These are phyloP conservation scores for Leccinum pachyderme DNA, from an alignment of 1,284 basidiomycete species.

Conservation along the genomic window DNA sequence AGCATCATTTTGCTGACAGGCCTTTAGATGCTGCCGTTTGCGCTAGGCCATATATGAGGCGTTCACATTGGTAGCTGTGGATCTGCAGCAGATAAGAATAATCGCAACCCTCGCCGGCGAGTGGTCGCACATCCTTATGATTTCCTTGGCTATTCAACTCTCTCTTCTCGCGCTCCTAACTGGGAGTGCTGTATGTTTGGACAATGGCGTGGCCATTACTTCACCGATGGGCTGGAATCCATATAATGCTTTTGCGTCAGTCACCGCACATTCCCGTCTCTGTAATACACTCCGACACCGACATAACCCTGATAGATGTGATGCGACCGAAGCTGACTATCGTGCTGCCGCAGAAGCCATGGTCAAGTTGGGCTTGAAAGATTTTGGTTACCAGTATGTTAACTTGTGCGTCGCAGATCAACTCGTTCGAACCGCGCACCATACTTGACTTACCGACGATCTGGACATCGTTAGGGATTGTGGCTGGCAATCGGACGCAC, in stretches of 20 bases:
- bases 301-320: not conserved
- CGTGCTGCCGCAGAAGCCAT: conserved; percentile 4
- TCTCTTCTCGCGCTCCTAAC: not conserved
- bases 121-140: conserved; percentile 1
- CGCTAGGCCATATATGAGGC: not conserved
- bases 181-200: conserved; percentile 22
- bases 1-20: not conserved
- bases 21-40: not conserved
- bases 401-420: conserved; percentile 2
- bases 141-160: not conserved
- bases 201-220: conserved; percentile 41
- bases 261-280: not conserved
- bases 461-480: conserved; percentile 5
- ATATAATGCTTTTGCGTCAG: conserved; percentile 45
- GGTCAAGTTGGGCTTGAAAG: conserved; percentile 1
- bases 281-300: not conserved
- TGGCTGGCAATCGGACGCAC: conserved; percentile 11
- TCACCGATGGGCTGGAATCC: conserved; percentile 51
- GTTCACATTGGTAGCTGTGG: not conserved
- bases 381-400: conserved; percentile 6
- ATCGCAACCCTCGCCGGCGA: not conserved
- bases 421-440: not conserved
- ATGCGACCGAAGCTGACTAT: conserved; percentile 7
- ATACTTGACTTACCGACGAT: not conserved
- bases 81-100: not conserved